Evolutionary conservation across 257 asterid genomes (phyloP), one percentile per base, ranked within the genome.

Genomic region (Verbascum thapsus): DNA sequence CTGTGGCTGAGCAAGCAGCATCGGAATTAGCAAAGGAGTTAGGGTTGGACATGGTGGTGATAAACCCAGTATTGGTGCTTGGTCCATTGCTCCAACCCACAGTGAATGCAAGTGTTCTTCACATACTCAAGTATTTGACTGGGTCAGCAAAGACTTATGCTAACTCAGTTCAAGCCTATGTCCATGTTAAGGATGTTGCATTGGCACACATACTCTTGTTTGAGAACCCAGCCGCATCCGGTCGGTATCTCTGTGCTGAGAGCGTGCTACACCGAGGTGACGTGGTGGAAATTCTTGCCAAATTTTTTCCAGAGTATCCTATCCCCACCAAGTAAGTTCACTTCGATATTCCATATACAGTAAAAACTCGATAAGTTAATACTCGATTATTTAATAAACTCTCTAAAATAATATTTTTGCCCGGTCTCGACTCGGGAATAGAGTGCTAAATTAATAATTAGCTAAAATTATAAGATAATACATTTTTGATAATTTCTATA

Each of bases 211-310:
- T 94, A 9, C 90, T 94, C 64, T 72, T 94, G 78, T 94, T 45
- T 51, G 97, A 94, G 75, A 70, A 66, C 4, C 92, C 90, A 0
- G 53, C 95, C 0, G 96, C 97, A 0, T 76, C 95, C 0, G 99
- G 99, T 1, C 79, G 99, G 22, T 69, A 87, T 70, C 72, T 94
- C n/a, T 89, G 99, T 2, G 95, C 96, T 0, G 96, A 90, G 77
- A 81, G 94, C 19, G 90, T 84, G 38, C 97, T 94, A 67, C 99
- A 94, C 76, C 95, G 99, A 1, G 97, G 83, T 0, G 97, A 92
- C 0, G 88, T 92, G 40, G 99, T 92, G 1, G 95, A 87, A 45
- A 87, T 89, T 53, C 81, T 92, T 2, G 80, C 85, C 59, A 90
- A 89, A 63, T 79, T 87, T 66, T 89, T 89, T 63, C 99, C 99